Base-by-base conservation (phyloP, 306 rosid genomes). In the Notholithocarpus densiflorus region DNA sequence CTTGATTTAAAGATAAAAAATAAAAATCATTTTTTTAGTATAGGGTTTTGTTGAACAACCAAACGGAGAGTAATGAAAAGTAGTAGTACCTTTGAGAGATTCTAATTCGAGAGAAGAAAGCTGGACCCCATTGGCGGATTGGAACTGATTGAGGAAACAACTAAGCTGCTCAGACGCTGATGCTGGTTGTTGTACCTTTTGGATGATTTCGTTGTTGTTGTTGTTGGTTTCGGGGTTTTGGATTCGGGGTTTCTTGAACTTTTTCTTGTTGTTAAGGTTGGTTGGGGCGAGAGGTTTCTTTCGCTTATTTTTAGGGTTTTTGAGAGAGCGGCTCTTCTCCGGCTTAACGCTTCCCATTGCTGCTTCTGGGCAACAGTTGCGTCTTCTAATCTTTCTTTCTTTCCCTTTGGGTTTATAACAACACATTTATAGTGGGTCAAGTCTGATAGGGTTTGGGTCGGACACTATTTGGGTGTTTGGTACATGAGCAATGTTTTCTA, bases 21-120 rank as follows among this genome's bases (percentile, higher is more conserved):
- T n/a, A 45, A 48, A 12, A 3, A 13, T 48, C 53, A 10, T 48
- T 45, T 48, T 48, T 45, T 48, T 48, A 48, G 15, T 2, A 0
- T 48, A 3, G 45, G 45, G 45, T 40, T 8, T 40, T 40, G 45
- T 2, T 40, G 11, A 40, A 11, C 40, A 24, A 51, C 59, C 60
- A 79, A 59, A 29, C 72, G 45, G 82, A 40, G 12, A 21, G 27
- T 8, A 5, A 21, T 6, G 7, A 17, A 34, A 27, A 10, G 17
- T 8, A 2, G 45, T 40, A 40, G 45, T 32, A 91, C 97, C 91
- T 72, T 84, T 89, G n/a, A 95, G 69, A 31, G 94, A 86, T 40
- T 95, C 90, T 8, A 89, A 52, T 81, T 92, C 98, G 29, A 92
- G 87, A 54, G 97, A 91, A 51, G 98, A 95, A 40, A 92, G 83